These are phyloP conservation scores for Pelargonium cotyledonis DNA, from an alignment of 441 rosid genomes.

Conservation along the genomic window DNA sequence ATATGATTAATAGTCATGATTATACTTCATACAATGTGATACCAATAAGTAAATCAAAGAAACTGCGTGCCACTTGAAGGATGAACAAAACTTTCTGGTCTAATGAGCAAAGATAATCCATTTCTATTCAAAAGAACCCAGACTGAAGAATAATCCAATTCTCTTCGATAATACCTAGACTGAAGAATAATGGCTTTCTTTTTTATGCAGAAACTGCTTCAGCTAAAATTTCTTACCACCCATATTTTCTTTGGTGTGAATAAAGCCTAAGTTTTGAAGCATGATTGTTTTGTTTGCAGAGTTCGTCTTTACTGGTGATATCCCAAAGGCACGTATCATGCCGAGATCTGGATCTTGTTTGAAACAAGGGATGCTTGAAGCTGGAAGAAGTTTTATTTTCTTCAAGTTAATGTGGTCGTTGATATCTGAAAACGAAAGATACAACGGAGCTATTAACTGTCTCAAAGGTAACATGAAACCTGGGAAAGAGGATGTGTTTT, in stretches of 20 bases:
- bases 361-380: not conserved
- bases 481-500: too few species aligned
- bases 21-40: too few species aligned
- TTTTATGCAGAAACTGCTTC: not conserved
- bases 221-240: not conserved
- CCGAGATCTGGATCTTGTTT: constrained; percentile 17
- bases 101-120: too few species aligned
- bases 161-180: too few species aligned
- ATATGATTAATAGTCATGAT: too few species aligned
- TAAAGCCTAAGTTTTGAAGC: constrained; percentile 10
- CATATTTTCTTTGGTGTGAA: not conserved
- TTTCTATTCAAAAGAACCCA: too few species aligned
- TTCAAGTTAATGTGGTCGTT: not conserved
- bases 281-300: constrained; percentile 47
- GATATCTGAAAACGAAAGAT: not conserved
- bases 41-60: too few species aligned
- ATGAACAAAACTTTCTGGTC: too few species aligned
- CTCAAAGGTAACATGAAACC: too few species aligned
- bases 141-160: too few species aligned
- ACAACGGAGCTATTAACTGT: not conserved
- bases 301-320: constrained; percentile 52
- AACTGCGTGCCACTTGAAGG: too few species aligned
- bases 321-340: constrained; percentile 42
- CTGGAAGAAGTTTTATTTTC: not conserved
- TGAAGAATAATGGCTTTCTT: not conserved